These are phyloP conservation scores for Gracilaria vermiculophylla DNA, from an alignment of 23 red algal species.

Conservation along the genomic window DNA sequence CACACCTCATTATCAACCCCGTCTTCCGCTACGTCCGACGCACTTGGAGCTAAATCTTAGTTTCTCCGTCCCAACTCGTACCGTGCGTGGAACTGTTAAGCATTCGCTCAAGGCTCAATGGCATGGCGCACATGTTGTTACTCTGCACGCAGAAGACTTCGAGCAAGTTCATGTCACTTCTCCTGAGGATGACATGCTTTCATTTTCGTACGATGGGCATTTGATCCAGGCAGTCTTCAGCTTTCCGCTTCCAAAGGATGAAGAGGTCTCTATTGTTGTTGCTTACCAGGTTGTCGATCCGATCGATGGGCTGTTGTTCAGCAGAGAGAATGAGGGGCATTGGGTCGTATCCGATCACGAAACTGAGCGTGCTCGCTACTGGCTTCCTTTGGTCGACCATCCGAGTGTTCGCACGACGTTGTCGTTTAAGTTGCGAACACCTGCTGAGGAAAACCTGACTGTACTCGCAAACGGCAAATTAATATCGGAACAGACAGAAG, in stretches of 20 bases:
- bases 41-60: slow-evolving; percentile 35
- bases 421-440: slow-evolving; percentile 41
- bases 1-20: slow-evolving; percentile 61
- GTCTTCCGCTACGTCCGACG: slow-evolving; percentile 54
- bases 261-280: slow-evolving; percentile 38
- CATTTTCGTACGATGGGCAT: slow-evolving; percentile 64
- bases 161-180: slow-evolving; percentile 38
- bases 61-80: slow-evolving; percentile 39
- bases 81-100: slow-evolving; percentile 26
- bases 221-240: slow-evolving; percentile 53
- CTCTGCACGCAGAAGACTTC: slow-evolving; percentile 74
- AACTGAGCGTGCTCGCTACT: slow-evolving; percentile 78
- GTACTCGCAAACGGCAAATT: slow-evolving; percentile 61
- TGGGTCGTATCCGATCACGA: slow-evolving; percentile 74
- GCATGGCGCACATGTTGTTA: slow-evolving; percentile 25
- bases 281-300: slow-evolving; percentile 50
- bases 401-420: slow-evolving; percentile 65
- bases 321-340: slow-evolving; percentile 13
- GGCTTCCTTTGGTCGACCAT: slow-evolving; percentile 79
- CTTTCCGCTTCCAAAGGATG: slow-evolving; percentile 6
- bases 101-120: slow-evolving; percentile 42
- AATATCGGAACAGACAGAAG: not conserved
- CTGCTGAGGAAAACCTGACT: slow-evolving; percentile 53
- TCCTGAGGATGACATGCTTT: slow-evolving; percentile 29
- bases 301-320: slow-evolving; percentile 61